Conservation (phyloP, 108 stramenopile species). For the Cyclotella sp. region DNA sequence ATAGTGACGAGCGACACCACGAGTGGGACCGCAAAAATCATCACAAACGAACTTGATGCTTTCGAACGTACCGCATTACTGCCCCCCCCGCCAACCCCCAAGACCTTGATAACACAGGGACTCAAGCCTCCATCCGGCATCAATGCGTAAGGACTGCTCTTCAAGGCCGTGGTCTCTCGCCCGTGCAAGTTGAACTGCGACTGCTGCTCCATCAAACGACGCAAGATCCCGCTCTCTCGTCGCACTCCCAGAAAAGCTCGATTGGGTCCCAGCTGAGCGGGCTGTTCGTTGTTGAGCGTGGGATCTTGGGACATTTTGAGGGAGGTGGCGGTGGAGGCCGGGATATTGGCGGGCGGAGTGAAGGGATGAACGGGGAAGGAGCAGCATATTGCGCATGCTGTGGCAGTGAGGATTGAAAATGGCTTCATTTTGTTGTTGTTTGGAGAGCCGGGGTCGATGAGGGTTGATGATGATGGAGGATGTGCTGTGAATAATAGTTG, state of each 20-base stretch:
- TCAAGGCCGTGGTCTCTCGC: conserved; percentile 6
- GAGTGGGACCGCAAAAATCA: neutral
- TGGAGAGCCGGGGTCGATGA: neutral
- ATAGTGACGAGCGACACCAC: too few species aligned
- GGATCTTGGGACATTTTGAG: neutral
- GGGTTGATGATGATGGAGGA: neutral
- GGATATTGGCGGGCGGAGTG: neutral
- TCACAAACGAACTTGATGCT: neutral
- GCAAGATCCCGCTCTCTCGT: conserved; percentile 41
- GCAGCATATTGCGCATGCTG: neutral
- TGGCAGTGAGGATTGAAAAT: neutral
- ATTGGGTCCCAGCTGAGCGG: conserved; percentile 21
- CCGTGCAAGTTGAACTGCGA: neutral
- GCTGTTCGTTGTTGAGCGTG: conserved; percentile 12
- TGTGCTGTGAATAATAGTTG: neutral
- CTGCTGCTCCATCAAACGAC: conserved; percentile 36
- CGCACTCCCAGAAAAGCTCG: conserved; percentile 48
- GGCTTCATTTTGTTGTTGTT: neutral
- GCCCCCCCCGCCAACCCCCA: conserved; percentile 91
- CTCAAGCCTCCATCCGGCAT: conserved; percentile 77
- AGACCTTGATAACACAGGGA: conserved; percentile 77
- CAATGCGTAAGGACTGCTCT: conserved; percentile 41
- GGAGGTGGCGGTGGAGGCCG: neutral
- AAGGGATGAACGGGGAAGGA: conserved; percentile 14
- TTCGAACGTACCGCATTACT: conserved; percentile 58